Evolutionary conservation across 441 rosid species (phyloP), one percentile per base, ranked within the genome.

Genomic region (Metrosideros polymorpha): DNA sequence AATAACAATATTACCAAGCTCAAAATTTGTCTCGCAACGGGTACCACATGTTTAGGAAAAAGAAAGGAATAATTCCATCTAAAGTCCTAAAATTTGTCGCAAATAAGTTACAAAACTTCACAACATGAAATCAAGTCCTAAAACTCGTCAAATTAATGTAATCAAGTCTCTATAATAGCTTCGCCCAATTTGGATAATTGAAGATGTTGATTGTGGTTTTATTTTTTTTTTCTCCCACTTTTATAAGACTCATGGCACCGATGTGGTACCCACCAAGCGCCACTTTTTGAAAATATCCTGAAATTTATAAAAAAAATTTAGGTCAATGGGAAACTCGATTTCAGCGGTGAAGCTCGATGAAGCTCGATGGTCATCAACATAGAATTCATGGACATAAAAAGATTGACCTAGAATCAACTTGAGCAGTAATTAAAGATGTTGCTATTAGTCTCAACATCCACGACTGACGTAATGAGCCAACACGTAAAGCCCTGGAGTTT

Each of bases 81-180:
- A 57, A 57, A n/a, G 18, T 6, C 9, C 15, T n/a, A 57, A n/a
- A 57, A 13, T 57, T n/a, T 57, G 0, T 57, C 9, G 1, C 15
- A 5, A n/a, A n/a, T 57, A n/a, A 1, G 1, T 57, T 3, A 1
- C n/a, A n/a, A n/a, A n/a, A n/a, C 19, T 57, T n/a, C 0, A 0
- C 13, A 57, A 6, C 2, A 6, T 12, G 1, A 7, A 56, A 56
- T 57, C 5, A 13, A 57, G n/a, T n/a, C 9, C 1, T 3, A 29
- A 6, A 57, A n/a, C 5, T 57, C 3, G 0, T 6, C 30, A 57
- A 57, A 57, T 57, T 13, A 0, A 0, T 57, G 0, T n/a, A 6
- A 57, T n/a, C 18, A 57, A 57, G 0, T 57, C 19, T 9, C 6
- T 57, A 0, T 0, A 0, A n/a, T 57, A 3, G 1, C 10, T 57